These are phyloP conservation scores for Symbiodinium natans DNA, from an alignment of 73 alveolate species.

Conservation along the genomic window DNA sequence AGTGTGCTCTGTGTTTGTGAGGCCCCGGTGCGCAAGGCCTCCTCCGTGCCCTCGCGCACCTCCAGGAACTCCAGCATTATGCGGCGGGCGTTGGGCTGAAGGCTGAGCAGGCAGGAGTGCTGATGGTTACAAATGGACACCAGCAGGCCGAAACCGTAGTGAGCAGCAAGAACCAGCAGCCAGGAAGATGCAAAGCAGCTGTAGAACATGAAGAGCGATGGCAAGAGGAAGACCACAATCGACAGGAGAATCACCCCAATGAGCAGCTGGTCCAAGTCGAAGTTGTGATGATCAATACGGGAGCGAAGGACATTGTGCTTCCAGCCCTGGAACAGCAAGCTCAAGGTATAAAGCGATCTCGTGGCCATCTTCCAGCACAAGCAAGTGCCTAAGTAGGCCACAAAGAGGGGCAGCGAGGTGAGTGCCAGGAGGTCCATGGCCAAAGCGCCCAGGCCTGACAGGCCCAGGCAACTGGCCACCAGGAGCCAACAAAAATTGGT, in stretches of 20 bases:
- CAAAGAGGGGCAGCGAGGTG: constrained; percentile 47
- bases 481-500: background rate
- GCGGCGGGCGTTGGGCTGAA: background rate
- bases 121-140: constrained; percentile 18
- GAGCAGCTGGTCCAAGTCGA: constrained; percentile 45
- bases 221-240: constrained; percentile 64
- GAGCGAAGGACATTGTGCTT: constrained; percentile 52
- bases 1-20: background rate
- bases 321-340: constrained; percentile 78
- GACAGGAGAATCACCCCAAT: constrained; percentile 70
- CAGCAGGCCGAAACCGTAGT: constrained; percentile 27
- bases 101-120: constrained; percentile 7
- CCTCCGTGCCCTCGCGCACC: background rate
- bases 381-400: constrained; percentile 71
- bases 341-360: constrained; percentile 28
- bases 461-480: background rate
- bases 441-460: background rate
- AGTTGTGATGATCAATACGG: constrained; percentile 71
- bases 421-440: constrained; percentile 45
- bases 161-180: constrained; percentile 29
- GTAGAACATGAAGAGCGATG: constrained; percentile 77
- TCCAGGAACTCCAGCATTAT: background rate
- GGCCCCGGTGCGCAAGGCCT: too few relatives aligned
- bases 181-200: constrained; percentile 23
- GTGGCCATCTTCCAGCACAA: constrained; percentile 80